Conservation (phyloP, 176 grass and related monocot genomes). For the Thalia dealbata region DNA sequence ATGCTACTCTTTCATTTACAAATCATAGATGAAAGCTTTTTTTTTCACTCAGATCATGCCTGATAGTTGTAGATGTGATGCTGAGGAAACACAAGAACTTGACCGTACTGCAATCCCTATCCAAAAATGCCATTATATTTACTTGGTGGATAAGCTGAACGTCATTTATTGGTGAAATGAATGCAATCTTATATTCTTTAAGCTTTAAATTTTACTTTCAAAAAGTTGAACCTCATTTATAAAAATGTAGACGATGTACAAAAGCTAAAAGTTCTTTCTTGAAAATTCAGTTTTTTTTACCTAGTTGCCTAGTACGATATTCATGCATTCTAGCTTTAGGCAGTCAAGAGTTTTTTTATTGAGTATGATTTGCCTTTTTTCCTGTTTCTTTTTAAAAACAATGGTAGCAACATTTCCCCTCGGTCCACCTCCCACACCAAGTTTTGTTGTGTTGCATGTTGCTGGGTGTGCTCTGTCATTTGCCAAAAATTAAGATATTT, state of each 20-base stretch:
- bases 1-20: background rate
- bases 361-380: too few relatives aligned
- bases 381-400: too few relatives aligned
- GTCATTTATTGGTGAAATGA: too few relatives aligned
- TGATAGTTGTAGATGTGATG: background rate
- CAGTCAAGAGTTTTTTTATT: too few relatives aligned
- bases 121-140: background rate
- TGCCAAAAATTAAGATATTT: background rate
- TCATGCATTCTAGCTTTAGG: background rate
- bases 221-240: background rate
- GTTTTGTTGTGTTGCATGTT: background rate
- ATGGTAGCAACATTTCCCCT: background rate
- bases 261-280: background rate
- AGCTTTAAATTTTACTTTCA: too few relatives aligned
- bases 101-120: background rate
- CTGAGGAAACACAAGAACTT: too few relatives aligned
- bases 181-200: too few relatives aligned
- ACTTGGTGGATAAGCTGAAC: background rate
- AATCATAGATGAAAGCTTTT: background rate
- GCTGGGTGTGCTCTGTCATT: background rate
- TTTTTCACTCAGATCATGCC: background rate
- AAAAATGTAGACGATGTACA: background rate
- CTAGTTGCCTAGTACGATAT: background rate
- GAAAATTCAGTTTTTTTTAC: background rate
- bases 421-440: background rate